Percentiles rank a stretch among this genome's conserved stretches.
phyloP scores from a whole-genome alignment of 2,329 filamentous ascomycete species.

The Chalara sp. region DNA sequence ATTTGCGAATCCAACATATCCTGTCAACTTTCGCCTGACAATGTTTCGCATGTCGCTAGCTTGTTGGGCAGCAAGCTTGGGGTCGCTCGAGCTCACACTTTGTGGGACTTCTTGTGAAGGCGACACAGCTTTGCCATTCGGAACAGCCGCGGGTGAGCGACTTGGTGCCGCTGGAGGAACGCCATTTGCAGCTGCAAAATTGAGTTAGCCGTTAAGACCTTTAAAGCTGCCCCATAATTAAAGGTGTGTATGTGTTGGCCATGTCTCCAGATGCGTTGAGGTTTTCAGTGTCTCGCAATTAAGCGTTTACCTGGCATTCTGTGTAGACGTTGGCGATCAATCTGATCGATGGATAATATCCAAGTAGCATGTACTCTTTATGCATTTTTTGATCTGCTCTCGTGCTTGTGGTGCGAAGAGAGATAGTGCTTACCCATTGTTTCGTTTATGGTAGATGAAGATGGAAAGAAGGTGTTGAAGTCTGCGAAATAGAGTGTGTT shows the following conservation, averaged over 20 bases:
- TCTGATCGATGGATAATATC: conserved; percentile 7
- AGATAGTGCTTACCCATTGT: conserved; percentile 29
- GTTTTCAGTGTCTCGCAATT: conserved; percentile 4
- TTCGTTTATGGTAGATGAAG: conserved; percentile 21
- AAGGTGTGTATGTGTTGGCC: conserved; percentile 15
- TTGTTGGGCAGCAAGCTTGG: conserved; percentile 30
- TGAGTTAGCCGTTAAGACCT: conserved; percentile 14
- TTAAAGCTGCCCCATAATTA: too few species aligned
- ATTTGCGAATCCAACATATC: conserved; percentile 98
- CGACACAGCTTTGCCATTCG: conserved; percentile 23
- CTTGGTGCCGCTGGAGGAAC: conserved; percentile 22
- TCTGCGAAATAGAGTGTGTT: conserved; percentile 6
- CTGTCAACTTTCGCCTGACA: conserved; percentile 94
- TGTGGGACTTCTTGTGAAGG: conserved; percentile 24
- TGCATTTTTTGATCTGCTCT: too few species aligned
- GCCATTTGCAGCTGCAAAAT: conserved; percentile 28
- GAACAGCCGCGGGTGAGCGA: conserved; percentile 20
- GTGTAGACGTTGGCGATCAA: conserved; percentile 1
- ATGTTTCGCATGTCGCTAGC: conserved; percentile 59
- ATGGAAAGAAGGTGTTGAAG: conserved; percentile 22
- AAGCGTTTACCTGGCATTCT: conserved; percentile 5
- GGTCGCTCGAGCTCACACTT: conserved; percentile 28
- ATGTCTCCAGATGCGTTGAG: conserved; percentile 8
- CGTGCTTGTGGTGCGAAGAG: conserved; percentile 6
- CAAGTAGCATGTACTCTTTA: background rate